phyloP scores from a whole-genome alignment of 768 basidiomycete species.

The Hygrophoropsis aurantiaca region DNA sequence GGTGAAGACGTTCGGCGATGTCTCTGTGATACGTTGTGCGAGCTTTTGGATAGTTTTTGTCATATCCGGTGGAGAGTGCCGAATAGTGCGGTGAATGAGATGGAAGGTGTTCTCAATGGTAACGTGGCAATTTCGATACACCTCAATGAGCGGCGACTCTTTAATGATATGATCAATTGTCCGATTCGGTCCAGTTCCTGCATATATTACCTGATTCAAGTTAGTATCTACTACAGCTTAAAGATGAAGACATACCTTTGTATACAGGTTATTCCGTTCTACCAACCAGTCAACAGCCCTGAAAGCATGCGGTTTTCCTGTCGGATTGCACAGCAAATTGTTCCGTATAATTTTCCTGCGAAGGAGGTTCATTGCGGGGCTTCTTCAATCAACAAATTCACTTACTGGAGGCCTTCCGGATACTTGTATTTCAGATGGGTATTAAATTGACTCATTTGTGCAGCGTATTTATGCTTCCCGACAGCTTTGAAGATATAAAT shows the following conservation, averaged over 20 bases:
- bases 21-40: constrained; percentile 1
- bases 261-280: constrained; percentile 30
- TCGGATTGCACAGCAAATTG: constrained; percentile 31
- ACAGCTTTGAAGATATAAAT: constrained; percentile 28
- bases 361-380: not conserved
- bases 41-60: constrained; percentile 17
- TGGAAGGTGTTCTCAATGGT: constrained; percentile 13
- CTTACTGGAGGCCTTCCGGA: constrained; percentile 11
- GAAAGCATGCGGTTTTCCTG: constrained; percentile 23
- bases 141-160: constrained; percentile 33
- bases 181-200: constrained; percentile 33
- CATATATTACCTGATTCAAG: constrained; percentile 27
- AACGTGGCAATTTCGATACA: constrained; percentile 23
- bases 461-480: no score
- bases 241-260: no score
- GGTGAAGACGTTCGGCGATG: constrained; percentile 8
- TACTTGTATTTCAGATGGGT: constrained; percentile 18
- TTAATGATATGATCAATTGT: constrained; percentile 30
- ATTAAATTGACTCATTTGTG: no score
- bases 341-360: constrained; percentile 16
- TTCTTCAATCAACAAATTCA: not conserved
- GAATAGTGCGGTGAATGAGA: constrained; percentile 22
- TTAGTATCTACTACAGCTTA: not conserved
- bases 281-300: constrained; percentile 30
- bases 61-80: constrained; percentile 30